Base-by-base conservation (phyloP, 768 basidiomycete genomes). In the Mycena metata region DNA sequence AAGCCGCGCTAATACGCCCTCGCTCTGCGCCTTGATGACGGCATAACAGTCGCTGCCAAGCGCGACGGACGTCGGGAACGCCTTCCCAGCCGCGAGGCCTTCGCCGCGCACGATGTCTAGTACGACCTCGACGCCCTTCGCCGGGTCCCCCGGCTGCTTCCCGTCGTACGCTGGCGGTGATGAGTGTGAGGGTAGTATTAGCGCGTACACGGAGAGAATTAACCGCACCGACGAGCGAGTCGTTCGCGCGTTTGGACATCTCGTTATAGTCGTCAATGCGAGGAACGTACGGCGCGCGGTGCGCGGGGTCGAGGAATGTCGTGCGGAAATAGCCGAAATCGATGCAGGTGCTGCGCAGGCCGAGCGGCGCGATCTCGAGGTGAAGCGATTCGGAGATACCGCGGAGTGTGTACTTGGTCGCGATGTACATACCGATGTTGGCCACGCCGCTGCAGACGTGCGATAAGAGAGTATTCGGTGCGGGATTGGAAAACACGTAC, bases 321-420 rank as follows among this genome's bases (percentile, higher is more conserved):
- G 82, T 83, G 16, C 82, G 75, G 74, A 83, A 83, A 72, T 81
- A 83, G 3, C 82, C 82, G 47, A 81, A 77, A 42, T 84, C 82
- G 36, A 83, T 64, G 55, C 79, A 80, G 35, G 78, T 75, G 59
- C 79, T 79, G 35, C 80, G 76, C 7, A 84, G 69, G 5, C 83
- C 83, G 24, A 83, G 69, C 1, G 82, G 80, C 1, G 79, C 73
- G 8, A 83, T 78, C 67, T 84, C 82, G 10, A 76, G 78, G 50
- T 81, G 75, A 2, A 83, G 75, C 0, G 76, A 76, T 21, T 67
- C 68, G 11, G 79, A 77, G 66, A 80, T 62, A 9, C 79, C 77
- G 59, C 79, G 70, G n/a, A 84, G 64, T 11, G 82, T 79, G 67
- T 72, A 80, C 73, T 86, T 86, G 0, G 83, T 83, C 0, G 82